Conservation (phyloP, 202 grass and related monocot genomes). For the Brachypodium distachyon region DNA sequence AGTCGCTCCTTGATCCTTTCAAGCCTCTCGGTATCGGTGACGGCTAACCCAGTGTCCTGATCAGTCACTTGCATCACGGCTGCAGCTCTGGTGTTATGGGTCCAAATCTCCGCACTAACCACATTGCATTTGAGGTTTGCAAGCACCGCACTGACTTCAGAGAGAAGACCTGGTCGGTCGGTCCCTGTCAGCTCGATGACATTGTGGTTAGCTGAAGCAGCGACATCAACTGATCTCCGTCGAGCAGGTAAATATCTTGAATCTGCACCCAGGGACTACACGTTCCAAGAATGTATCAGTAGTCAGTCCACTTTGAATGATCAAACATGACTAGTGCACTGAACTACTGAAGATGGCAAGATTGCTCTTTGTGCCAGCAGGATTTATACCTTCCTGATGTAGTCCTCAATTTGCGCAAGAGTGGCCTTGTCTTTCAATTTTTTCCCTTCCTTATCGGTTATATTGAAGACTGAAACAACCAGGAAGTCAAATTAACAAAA, state of each 20-base stretch:
- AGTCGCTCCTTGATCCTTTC: constrained; percentile 47
- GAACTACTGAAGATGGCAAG: neutral
- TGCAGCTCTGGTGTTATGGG: constrained; percentile 68
- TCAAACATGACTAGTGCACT: neutral
- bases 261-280: constrained; percentile 61
- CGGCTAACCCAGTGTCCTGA: constrained; percentile 33
- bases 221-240: constrained; percentile 41
- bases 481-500: neutral
- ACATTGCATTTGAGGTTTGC: constrained; percentile 68
- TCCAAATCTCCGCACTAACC: constrained; percentile 85
- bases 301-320: neutral
- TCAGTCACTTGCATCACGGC: constrained; percentile 67
- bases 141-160: constrained; percentile 72
- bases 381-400: constrained; percentile 52
- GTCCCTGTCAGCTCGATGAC: constrained; percentile 68
- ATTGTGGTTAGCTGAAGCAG: constrained; percentile 40
- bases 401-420: constrained; percentile 32
- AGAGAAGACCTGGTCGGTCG: constrained; percentile 64
- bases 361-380: neutral
- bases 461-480: constrained; percentile 62
- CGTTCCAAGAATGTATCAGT: neutral
- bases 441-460: constrained; percentile 63
- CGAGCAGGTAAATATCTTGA: constrained; percentile 49
- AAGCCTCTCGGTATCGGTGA: constrained; percentile 36
- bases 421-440: constrained; percentile 42